These are phyloP conservation scores for Pichia phayaonensis DNA, from an alignment of 805 yeast genomes.

Conservation along the genomic window DNA sequence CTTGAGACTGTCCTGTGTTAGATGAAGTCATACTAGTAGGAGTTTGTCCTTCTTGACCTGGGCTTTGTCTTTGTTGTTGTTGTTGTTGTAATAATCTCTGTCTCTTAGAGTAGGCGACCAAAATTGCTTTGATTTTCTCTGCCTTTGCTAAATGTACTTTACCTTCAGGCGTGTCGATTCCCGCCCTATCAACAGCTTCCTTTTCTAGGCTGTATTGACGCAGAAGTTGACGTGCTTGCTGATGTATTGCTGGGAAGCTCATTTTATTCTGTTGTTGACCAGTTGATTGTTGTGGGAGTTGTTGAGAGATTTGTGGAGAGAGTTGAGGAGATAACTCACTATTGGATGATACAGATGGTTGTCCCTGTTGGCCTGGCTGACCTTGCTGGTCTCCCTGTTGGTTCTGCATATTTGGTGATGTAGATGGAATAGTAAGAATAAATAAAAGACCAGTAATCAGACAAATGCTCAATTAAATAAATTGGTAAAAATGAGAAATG, in stretches of 20 bases:
- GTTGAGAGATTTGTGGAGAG: background rate
- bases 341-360: background rate
- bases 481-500: background rate
- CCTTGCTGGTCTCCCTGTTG: background rate
- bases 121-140: conserved; percentile 52
- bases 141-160: conserved; percentile 57
- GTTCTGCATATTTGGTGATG: background rate
- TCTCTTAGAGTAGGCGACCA: conserved; percentile 36
- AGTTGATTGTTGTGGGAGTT: conserved; percentile 1
- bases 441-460: background rate
- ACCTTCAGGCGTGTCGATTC: conserved; percentile 52
- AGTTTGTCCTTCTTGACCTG: conserved; percentile 7
- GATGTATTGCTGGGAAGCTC: conserved; percentile 33
- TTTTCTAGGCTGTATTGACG: conserved; percentile 52
- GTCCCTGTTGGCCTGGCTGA: conserved; percentile 1
- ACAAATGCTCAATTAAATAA: too few species aligned
- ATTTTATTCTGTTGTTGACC: conserved; percentile 10
- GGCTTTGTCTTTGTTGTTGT: conserved; percentile 24
- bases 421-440: too few species aligned
- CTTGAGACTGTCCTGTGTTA: conserved; percentile 2
- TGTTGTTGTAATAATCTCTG: conserved; percentile 24
- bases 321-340: background rate
- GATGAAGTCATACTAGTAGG: conserved; percentile 1
- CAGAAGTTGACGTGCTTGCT: conserved; percentile 51
- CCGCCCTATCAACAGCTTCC: conserved; percentile 55